These are phyloP conservation scores for Yamadazyma nakazawae DNA, from an alignment of 805 yeast species.

Conservation along the genomic window DNA sequence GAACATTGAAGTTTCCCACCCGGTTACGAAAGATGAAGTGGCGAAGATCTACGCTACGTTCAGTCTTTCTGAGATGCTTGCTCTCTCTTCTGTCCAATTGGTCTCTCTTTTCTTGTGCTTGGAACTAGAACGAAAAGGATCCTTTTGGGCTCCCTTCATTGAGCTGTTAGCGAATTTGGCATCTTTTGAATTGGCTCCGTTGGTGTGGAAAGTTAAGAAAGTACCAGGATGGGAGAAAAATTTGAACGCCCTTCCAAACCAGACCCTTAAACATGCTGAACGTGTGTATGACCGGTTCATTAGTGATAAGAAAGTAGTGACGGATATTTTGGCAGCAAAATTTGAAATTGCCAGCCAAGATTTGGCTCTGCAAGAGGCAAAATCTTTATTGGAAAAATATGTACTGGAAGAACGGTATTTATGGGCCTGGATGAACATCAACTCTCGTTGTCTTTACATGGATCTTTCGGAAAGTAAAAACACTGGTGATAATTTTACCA, in stretches of 20 bases:
- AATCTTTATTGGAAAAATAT: not conserved
- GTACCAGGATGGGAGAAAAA: conserved; percentile 23
- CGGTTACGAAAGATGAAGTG: conserved; percentile 18
- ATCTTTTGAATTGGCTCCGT: conserved; percentile 58
- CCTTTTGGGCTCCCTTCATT: conserved; percentile 67
- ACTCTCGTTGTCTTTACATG: conserved; percentile 88
- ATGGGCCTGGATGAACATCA: conserved; percentile 84
- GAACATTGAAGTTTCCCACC: conserved; percentile 23
- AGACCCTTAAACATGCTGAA: conserved; percentile 37
- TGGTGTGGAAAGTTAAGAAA: conserved; percentile 52
- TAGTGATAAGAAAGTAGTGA: conserved; percentile 43
- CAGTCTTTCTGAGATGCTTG: conserved; percentile 29
- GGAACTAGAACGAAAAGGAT: conserved; percentile 36
- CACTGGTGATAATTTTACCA: conserved; percentile 66
- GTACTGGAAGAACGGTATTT: conserved; percentile 16
- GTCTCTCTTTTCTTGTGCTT: conserved; percentile 47
- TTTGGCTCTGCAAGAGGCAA: not conserved
- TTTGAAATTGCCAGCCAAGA: not conserved
- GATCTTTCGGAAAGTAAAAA: conserved; percentile 53
- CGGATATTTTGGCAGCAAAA: conserved; percentile 5
- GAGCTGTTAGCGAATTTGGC: conserved; percentile 55
- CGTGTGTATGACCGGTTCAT: conserved; percentile 43
- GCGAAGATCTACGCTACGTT: conserved; percentile 32
- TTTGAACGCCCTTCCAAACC: conserved; percentile 41
- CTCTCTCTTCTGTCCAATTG: conserved; percentile 58